These are phyloP conservation scores for Malbranchea zuffiana DNA, from an alignment of 2,329 filamentous ascomycete species.

Conservation along the genomic window DNA sequence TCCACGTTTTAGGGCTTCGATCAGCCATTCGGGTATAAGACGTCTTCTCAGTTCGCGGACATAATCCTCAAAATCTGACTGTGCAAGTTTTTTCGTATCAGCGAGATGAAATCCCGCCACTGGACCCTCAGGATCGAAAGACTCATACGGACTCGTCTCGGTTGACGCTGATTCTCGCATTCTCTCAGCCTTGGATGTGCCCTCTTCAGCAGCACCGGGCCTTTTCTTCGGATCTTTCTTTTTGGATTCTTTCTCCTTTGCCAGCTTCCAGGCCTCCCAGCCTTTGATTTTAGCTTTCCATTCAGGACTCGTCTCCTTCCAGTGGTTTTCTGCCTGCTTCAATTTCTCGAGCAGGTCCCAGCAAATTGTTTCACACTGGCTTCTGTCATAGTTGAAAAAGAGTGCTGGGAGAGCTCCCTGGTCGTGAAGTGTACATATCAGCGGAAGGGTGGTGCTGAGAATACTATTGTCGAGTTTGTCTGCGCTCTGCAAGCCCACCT, in stretches of 20 bases:
- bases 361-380: slow-evolving; percentile 51
- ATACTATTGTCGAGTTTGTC: background rate
- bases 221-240: slow-evolving; percentile 28
- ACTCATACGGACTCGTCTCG: slow-evolving; percentile 49
- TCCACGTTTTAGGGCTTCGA: slow-evolving; percentile 54
- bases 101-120: slow-evolving; percentile 56
- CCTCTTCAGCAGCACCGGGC: slow-evolving; percentile 34
- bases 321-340: slow-evolving; percentile 43
- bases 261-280: slow-evolving; percentile 47
- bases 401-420: slow-evolving; percentile 60
- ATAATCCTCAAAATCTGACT: slow-evolving; percentile 48
- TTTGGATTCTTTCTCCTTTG: slow-evolving; percentile 24
- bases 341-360: slow-evolving; percentile 43
- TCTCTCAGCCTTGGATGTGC: slow-evolving; percentile 47
- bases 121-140: slow-evolving; percentile 56
- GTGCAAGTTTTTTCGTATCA: slow-evolving; percentile 47
- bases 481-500: background rate
- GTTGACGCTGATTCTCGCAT: slow-evolving; percentile 45
- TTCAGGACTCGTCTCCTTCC: slow-evolving; percentile 45
- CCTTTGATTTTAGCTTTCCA: slow-evolving; percentile 52
- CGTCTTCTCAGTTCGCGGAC: slow-evolving; percentile 43
- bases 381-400: slow-evolving; percentile 65
- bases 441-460: slow-evolving; percentile 42
- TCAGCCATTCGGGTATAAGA: slow-evolving; percentile 42
- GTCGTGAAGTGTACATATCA: slow-evolving; percentile 50